Evolutionary conservation across 257 asterid genomes (phyloP).

Genomic region (Solanum sejunctum): DNA sequence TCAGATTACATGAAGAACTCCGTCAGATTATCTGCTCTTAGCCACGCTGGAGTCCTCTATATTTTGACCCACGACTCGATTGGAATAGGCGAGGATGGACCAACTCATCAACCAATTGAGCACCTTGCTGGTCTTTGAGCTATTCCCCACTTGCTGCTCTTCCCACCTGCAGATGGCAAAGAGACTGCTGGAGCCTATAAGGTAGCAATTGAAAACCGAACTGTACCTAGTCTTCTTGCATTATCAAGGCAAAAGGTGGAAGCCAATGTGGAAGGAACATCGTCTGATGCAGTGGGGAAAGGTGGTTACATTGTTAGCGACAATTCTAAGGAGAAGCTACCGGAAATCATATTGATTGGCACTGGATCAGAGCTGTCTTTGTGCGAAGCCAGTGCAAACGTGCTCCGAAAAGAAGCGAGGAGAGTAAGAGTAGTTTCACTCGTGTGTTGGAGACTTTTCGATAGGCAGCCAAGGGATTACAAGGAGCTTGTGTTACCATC

Average conservation of each 20-base stretch:
- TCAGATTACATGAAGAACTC: constrained; percentile 50
- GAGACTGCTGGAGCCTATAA: constrained; percentile 45
- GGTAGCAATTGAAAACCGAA: constrained; percentile 22
- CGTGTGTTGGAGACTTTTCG: constrained; percentile 45
- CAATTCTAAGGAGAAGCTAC: constrained; percentile 14
- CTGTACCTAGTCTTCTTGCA: constrained; percentile 25
- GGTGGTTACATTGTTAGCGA: constrained; percentile 44
- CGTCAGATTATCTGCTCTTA: constrained; percentile 34
- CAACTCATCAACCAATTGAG: constrained; percentile 54
- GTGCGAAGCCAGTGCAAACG: constrained; percentile 23
- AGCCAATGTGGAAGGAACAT: constrained; percentile 30
- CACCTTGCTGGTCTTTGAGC: constrained; percentile 47
- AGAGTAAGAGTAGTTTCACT: constrained; percentile 44
- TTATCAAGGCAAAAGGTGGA: constrained; percentile 38
- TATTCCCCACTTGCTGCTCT: constrained; percentile 30
- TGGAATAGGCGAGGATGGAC: constrained; percentile 50
- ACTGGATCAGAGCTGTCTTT: constrained; percentile 38
- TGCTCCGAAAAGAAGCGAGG: constrained; percentile 32
- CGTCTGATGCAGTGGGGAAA: constrained; percentile 19
- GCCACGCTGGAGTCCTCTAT: constrained; percentile 43
- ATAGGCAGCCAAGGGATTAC: constrained; percentile 23
- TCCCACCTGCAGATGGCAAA: constrained; percentile 50
- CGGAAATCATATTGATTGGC: constrained; percentile 38
- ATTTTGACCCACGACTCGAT: constrained; percentile 47
- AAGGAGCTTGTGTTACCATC: constrained; percentile 36